Percentiles rank a stretch among this genome's conserved stretches.
Conservation (phyloP, 306 rosid species). For the Macrotyloma uniflorum region DNA sequence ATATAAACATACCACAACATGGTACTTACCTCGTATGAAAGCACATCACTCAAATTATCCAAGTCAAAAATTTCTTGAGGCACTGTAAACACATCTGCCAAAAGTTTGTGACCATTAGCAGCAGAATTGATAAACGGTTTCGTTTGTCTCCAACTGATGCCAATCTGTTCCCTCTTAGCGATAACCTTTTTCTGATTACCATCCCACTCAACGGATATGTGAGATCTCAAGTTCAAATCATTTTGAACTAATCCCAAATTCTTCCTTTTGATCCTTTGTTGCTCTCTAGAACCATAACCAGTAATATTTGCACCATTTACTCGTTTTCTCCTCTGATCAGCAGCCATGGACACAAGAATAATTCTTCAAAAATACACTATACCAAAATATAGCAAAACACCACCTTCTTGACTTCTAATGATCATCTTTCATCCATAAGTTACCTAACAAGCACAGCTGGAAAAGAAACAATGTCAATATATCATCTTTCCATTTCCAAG, state of each 20-base stretch:
- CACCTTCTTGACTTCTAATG: constrained; percentile 33
- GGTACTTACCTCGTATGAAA: constrained; percentile 72
- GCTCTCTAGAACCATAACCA: constrained; percentile 69
- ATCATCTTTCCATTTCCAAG: constrained; percentile 25
- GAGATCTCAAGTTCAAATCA: constrained; percentile 63
- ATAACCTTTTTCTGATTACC: constrained; percentile 70
- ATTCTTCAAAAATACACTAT: constrained; percentile 37
- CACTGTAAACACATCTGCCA: constrained; percentile 73
- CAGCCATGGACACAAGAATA: constrained; percentile 65
- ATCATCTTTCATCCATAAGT: constrained; percentile 33
- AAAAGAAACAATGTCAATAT: constrained; percentile 27
- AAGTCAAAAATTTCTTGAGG: constrained; percentile 75
- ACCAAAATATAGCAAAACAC: constrained; percentile 35
- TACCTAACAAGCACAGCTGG: constrained; percentile 39
- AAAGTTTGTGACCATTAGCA: constrained; percentile 48
- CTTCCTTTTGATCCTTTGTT: constrained; percentile 61
- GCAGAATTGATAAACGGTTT: constrained; percentile 53
- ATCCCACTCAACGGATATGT: constrained; percentile 89
- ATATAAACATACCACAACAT: constrained; percentile 31
- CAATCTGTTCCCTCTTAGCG: constrained; percentile 87
- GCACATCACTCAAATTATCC: constrained; percentile 73
- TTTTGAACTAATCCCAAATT: constrained; percentile 52
- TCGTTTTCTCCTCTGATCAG: constrained; percentile 90
- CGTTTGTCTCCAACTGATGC: constrained; percentile 75
- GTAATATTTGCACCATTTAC: constrained; percentile 60